Base-by-base conservation (phyloP, 2,329 filamentous ascomycete genomes). In the Neoarthrinium moseri region DNA sequence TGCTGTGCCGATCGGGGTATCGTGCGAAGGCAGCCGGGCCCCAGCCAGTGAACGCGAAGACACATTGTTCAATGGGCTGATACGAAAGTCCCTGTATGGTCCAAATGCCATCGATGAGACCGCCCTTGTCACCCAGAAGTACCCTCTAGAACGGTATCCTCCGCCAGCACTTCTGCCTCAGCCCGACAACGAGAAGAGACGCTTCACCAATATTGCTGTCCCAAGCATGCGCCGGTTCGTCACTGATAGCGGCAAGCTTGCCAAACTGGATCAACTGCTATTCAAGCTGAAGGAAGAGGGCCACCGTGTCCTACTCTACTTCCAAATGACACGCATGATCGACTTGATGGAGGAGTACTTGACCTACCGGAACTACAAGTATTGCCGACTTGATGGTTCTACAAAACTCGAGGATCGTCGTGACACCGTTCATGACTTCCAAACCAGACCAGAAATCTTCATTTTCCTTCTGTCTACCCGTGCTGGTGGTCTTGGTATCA, bases 281-380 rank as follows among this genome's bases (percentile, higher is more conserved):
- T 88, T 88, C 64, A 81, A 91, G 65, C 84, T 99, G 60, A 99
- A 97, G 77, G 87, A 90, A 51, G 89, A 87, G 52, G 88, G 88
- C 27, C 94, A 99, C 58, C 91, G 94, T 61, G 94, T 99, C 18
- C 76, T 99, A 44, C 75, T 99, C 17, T 99, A 99, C 77, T 99
- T 99, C 88, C 94, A 99, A 75, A 99, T 99, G 94, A 99, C 94
- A 4, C 88, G 89, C 62, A 99, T 99, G 94, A 97, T 99, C 62
- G 92, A 99, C 65, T 75, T 99, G 50, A 97, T 97, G 89, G 94
- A 99, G 67, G 94, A 99, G 69, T 99, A 97, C 59, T 77, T 99
- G 48, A 97, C 94, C 0, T 97, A 97, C 72, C 89, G 94, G 65
- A 96, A 97, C 71, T 97, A 96, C 84, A 96, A 95, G 69, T 99